Evolutionary conservation across 2,329 filamentous ascomycete species (phyloP).

Genomic region (Cyclaneusma minus): DNA sequence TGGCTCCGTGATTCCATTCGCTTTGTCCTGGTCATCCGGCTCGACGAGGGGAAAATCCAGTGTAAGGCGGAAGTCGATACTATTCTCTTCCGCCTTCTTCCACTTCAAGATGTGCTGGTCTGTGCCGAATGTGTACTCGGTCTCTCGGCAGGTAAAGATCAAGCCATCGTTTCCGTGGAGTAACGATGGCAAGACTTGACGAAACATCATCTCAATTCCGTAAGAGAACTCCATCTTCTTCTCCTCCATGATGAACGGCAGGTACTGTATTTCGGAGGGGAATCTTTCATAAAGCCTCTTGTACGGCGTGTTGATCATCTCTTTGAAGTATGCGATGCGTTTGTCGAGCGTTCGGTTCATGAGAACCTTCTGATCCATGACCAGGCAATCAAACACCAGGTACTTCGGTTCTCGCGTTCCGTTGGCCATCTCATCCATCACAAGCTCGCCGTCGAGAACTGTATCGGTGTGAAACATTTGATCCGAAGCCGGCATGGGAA

Average conservation of each 20-base stretch:
- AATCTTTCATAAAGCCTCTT: constrained; percentile 44
- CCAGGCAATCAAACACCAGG: constrained; percentile 85
- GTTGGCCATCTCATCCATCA: constrained; percentile 61
- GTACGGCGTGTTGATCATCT: constrained; percentile 61
- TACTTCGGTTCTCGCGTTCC: constrained; percentile 61
- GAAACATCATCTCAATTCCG: constrained; percentile 84
- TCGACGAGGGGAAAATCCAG: constrained; percentile 62
- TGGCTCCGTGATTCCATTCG: constrained; percentile 45
- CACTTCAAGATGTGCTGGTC: constrained; percentile 92
- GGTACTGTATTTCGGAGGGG: constrained; percentile 51
- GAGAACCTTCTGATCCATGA: constrained; percentile 60
- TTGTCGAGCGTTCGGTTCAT: constrained; percentile 76
- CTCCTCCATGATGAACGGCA: constrained; percentile 70
- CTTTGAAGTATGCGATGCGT: constrained; percentile 72
- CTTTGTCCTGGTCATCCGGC: constrained; percentile 50
- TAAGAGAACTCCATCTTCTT: constrained; percentile 86
- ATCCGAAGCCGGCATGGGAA: constrained; percentile 49
- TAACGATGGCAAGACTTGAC: constrained; percentile 65
- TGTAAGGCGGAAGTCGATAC: constrained; percentile 74
- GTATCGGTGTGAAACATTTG: constrained; percentile 63
- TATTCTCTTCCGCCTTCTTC: constrained; percentile 94
- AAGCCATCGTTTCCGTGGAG: constrained; percentile 92
- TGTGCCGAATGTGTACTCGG: constrained; percentile 77
- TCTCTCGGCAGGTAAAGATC: constrained; percentile 90
- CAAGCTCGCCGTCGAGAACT: constrained; percentile 83